Evolutionary conservation across 2,329 filamentous ascomycete genomes (phyloP), one percentile per base, ranked within the genome.

Genomic region (Lecanicillium sp.): DNA sequence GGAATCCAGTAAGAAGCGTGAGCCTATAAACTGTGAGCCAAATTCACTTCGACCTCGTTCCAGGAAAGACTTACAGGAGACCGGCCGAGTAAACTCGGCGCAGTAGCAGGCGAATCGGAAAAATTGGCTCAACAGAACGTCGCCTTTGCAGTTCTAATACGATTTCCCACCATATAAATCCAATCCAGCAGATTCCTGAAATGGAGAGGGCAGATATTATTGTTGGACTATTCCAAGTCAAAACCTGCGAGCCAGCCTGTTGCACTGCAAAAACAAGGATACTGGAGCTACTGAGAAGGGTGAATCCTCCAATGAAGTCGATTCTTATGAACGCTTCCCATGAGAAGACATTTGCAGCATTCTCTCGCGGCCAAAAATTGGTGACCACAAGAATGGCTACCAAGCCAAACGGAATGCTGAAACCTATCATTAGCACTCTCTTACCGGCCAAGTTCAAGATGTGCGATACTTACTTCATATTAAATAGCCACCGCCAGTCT

Each of bases 401-500:
- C 3, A 67, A 49, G 1, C 71, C 70, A 45, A 69, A 66, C 0
- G 72, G 72, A 17, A 74, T 61, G 45, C 71, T 74, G 40, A 9
- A n/a, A 7, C 7, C 19, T 44, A 25, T 40, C 20, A 43, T 51
- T 40, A 54, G 41, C 17, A 36, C 14, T 31, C 20, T 18, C 5
- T 15, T 12, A 43, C 8, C 15, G 10, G 18, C 12, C 19, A 19
- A 3, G 14, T 6, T 17, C 12, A 25, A 11, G 6, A 11, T 25
- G 22, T 25, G 22, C 22, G 22, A 10, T 8, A 47, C 67, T 33
- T 56, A 78, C 74, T 81, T 81, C 53, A 79, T 71, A 53, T 73
- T 72, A 53, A 80, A 80, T 29, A 80, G 64, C 62, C 74, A 77
- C 36, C 71, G 63, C 77, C 77, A 81, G 31, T 62, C 65, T 14